Conservation (phyloP, 257 asterid genomes). For the Haberlea rhodopensis region DNA sequence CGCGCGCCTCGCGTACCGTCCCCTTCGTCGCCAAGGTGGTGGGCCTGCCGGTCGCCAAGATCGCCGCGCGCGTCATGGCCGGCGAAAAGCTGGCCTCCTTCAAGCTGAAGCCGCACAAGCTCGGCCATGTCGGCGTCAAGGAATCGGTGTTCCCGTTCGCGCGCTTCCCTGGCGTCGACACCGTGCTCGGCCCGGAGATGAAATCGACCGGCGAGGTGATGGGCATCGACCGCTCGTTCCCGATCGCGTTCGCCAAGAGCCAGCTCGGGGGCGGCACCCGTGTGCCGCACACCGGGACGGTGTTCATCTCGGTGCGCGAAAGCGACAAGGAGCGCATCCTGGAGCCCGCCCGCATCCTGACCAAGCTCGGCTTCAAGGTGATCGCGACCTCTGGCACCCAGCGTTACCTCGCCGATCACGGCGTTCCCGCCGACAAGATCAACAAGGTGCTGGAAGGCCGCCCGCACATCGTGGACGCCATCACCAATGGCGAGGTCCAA, state of each 20-base stretch:
- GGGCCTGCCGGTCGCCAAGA: constrained; percentile 90
- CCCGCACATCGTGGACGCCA: constrained; percentile 83
- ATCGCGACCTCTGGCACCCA: constrained; percentile 95
- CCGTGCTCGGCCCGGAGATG: constrained; percentile 93
- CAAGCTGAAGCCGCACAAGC: constrained; percentile 63
- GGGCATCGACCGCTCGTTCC: constrained; percentile 60
- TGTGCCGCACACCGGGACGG: constrained; percentile 67
- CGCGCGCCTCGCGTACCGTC: constrained; percentile 88
- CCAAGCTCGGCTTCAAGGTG: constrained; percentile 51
- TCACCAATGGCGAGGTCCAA: constrained; percentile 80
- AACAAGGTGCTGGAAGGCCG: constrained; percentile 93
- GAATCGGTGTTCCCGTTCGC: constrained; percentile 95
- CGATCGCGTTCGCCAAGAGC: constrained; percentile 85
- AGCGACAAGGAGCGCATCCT: constrained; percentile 66
- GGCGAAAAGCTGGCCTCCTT: constrained; percentile 76
- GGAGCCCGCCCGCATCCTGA: constrained; percentile 57
- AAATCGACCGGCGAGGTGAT: constrained; percentile 96
- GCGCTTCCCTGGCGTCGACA: constrained; percentile 89
- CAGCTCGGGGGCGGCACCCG: constrained; percentile 82
- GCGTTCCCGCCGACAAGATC: constrained; percentile 66
- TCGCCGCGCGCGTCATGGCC: constrained; percentile 91
- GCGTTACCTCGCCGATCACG: constrained; percentile 57
- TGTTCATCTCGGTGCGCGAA: constrained; percentile 80
- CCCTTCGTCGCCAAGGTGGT: constrained; percentile 95
- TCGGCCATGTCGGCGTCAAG: constrained; percentile 84